phyloP scores from a whole-genome alignment of 1,284 basidiomycete species.

The Ustilago lituana region DNA sequence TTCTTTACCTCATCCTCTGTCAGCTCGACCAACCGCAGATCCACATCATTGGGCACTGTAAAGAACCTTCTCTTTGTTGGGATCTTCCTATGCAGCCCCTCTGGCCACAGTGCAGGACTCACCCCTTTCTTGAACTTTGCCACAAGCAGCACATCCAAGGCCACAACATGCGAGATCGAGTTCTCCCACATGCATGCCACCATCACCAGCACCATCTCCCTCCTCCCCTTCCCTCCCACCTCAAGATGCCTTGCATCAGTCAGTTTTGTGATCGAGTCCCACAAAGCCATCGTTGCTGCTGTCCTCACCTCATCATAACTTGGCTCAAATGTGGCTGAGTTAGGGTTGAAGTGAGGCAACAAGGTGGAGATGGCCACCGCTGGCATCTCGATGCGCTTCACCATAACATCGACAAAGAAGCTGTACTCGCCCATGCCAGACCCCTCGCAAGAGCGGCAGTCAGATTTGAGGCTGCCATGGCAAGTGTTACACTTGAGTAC shows the following conservation, averaged over 20 bases:
- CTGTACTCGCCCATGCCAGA: conserved; percentile 46
- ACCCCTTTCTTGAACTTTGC: conserved; percentile 44
- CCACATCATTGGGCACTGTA: conserved; percentile 42
- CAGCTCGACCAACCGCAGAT: conserved; percentile 43
- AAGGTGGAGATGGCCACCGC: conserved; percentile 43
- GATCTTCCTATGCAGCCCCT: conserved; percentile 35
- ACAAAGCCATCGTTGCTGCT: conserved; percentile 39
- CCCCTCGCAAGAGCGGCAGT: conserved; percentile 49
- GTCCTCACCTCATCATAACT: conserved; percentile 38
- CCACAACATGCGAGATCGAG: conserved; percentile 41
- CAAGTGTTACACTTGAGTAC: conserved; percentile 53
- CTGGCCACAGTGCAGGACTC: conserved; percentile 18
- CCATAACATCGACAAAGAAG: conserved; percentile 53
- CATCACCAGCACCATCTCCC: conserved; percentile 50
- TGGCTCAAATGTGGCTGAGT: conserved; percentile 9
- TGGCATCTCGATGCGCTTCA: conserved; percentile 55
- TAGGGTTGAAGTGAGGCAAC: conserved; percentile 23
- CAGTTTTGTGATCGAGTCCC: conserved; percentile 47
- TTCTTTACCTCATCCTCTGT: conserved; percentile 26
- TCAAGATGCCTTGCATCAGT: conserved; percentile 19
- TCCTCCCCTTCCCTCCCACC: conserved; percentile 10
- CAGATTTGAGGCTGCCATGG: conserved; percentile 33
- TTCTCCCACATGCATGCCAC: conserved; percentile 55
- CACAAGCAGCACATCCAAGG: conserved; percentile 39
- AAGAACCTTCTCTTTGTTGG: conserved; percentile 40